Conservation (phyloP, 345 rosid species). For the Dipteronia sinensis region DNA sequence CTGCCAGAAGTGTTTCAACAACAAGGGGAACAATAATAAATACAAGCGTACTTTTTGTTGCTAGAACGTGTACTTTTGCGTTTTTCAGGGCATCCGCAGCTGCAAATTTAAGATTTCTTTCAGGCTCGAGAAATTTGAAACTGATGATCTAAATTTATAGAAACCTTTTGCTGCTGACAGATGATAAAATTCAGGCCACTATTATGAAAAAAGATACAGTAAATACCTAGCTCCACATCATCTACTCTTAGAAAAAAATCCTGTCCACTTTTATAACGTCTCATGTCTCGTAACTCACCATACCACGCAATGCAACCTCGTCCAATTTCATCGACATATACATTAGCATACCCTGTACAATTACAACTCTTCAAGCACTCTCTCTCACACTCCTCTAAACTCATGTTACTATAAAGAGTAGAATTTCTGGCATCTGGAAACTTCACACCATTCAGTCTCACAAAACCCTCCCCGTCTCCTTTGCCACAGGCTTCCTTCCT, state of each 20-base stretch:
- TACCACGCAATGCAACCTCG: not conserved
- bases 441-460: not conserved
- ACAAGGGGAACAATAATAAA: not conserved
- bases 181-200: too few relatives aligned
- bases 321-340: not conserved
- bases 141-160: too few relatives aligned
- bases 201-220: not conserved
- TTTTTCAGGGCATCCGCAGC: not conserved
- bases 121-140: too few relatives aligned
- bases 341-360: not conserved
- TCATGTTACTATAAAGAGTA: not conserved
- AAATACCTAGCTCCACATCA: conserved; percentile 6
- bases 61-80: not conserved
- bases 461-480: not conserved
- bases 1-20: not conserved
- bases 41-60: not conserved
- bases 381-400: conserved; percentile 5
- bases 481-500: conserved; percentile 3
- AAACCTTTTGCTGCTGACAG: too few relatives aligned
- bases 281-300: conserved; percentile 2
- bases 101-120: too few relatives aligned
- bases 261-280: not conserved
- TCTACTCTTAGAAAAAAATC: not conserved
- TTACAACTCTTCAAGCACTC: conserved; percentile 13
- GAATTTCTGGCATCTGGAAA: not conserved